Evolutionary conservation across 345 rosid genomes (phyloP).

Genomic region (Kandelia obovata): DNA sequence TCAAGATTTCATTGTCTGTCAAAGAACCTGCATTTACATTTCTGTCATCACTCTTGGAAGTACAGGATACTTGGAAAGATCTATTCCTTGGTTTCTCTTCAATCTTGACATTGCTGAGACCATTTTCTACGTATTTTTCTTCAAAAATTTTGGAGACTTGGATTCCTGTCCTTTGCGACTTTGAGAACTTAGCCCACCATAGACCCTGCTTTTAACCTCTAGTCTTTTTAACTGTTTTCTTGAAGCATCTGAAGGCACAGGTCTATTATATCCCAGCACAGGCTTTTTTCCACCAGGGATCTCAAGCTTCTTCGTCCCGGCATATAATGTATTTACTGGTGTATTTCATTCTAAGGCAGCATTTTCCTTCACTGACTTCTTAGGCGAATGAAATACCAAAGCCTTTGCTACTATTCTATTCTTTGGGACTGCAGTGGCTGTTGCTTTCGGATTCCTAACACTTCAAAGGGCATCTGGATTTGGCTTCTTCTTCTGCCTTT

Average conservation of each 20-base stretch:
- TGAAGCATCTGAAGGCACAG: slow-evolving; percentile 31
- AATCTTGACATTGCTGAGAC: slow-evolving; percentile 32
- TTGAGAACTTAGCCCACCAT: slow-evolving; percentile 45
- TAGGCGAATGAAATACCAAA: slow-evolving; percentile 76
- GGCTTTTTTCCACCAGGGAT: slow-evolving; percentile 41
- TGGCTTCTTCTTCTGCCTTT: slow-evolving; percentile 32
- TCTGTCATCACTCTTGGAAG: slow-evolving; percentile 10
- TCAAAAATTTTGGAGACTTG: slow-evolving; percentile 33
- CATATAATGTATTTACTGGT: slow-evolving; percentile 47
- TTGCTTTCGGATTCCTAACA: slow-evolving; percentile 52
- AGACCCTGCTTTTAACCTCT: slow-evolving; percentile 90
- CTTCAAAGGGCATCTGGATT: slow-evolving; percentile 54
- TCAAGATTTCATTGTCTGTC: not conserved
- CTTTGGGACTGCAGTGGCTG: slow-evolving; percentile 31
- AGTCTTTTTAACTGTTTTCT: slow-evolving; percentile 50
- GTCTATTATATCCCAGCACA: slow-evolving; percentile 24
- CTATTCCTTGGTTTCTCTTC: slow-evolving; percentile 31
- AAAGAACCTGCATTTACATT: slow-evolving; percentile 11
- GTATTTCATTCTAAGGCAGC: slow-evolving; percentile 47
- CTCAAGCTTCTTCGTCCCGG: slow-evolving; percentile 68
- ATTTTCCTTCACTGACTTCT: slow-evolving; percentile 53
- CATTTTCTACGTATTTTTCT: slow-evolving; percentile 35
- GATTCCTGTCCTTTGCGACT: slow-evolving; percentile 31
- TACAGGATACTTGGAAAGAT: slow-evolving; percentile 19
- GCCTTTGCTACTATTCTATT: slow-evolving; percentile 53